Conservation (phyloP, 345 rosid genomes). For the Populus pruinosa region DNA sequence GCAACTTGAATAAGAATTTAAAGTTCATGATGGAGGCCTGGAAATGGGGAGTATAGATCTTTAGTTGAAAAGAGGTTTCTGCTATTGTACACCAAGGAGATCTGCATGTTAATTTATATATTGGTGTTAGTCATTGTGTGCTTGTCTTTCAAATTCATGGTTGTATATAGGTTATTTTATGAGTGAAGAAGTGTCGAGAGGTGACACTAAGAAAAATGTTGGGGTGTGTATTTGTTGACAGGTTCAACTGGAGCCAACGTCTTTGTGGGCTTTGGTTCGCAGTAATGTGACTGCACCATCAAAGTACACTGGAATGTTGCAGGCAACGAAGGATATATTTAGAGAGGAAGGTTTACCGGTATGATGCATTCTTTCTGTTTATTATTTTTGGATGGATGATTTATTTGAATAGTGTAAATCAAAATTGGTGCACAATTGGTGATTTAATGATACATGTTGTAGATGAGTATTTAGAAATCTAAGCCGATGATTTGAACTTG, state of each 20-base stretch:
- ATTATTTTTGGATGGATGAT: not conserved
- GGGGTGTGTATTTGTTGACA: slow-evolving; percentile 23
- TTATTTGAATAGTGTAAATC: not conserved
- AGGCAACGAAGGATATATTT: slow-evolving; percentile 82
- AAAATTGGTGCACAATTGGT: not conserved
- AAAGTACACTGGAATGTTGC: slow-evolving; percentile 87
- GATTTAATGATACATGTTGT: not conserved
- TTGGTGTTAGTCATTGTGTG: not conserved
- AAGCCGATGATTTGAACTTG: not conserved
- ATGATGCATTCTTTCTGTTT: slow-evolving; percentile 14
- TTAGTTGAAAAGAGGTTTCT: not conserved
- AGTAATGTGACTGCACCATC: slow-evolving; percentile 49
- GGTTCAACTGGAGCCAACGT: slow-evolving; percentile 95
- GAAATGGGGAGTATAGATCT: not conserved
- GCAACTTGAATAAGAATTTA: not conserved
- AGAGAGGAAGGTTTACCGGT: slow-evolving; percentile 94
- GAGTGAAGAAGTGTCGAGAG: not conserved
- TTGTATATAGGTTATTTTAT: not conserved
- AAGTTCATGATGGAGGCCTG: not conserved
- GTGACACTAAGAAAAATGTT: not conserved
- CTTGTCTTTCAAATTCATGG: not conserved
- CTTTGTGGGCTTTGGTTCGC: slow-evolving; percentile 63
- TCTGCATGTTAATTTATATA: not conserved
- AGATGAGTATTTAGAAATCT: not conserved
- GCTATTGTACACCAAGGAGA: not conserved